Evolutionary conservation across 2,329 filamentous ascomycete genomes (phyloP).

Genomic region (Cadophora sp.): DNA sequence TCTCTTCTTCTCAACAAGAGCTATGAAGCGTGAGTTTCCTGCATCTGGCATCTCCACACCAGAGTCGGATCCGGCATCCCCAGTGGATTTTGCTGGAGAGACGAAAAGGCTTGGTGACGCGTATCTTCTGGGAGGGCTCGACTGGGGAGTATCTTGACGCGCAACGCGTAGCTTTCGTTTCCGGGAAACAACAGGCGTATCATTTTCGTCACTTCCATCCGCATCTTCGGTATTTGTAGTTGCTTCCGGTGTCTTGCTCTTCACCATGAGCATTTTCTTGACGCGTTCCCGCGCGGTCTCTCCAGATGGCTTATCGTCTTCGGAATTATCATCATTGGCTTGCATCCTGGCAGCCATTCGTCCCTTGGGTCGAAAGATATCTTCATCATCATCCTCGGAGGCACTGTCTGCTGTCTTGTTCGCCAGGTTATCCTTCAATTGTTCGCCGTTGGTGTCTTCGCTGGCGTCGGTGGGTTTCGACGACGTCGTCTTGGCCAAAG

Average conservation of each 20-base stretch:
- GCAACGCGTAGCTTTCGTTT: slow-evolving; percentile 40
- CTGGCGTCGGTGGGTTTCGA: slow-evolving; percentile 25
- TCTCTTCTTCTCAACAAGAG: slow-evolving; percentile 76
- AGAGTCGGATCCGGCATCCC: slow-evolving; percentile 42
- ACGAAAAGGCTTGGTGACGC: slow-evolving; percentile 51
- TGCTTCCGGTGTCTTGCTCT: slow-evolving; percentile 43
- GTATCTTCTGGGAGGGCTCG: slow-evolving; percentile 30
- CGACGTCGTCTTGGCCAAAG: slow-evolving; percentile 24
- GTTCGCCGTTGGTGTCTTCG: slow-evolving; percentile 17
- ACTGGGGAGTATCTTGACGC: slow-evolving; percentile 36
- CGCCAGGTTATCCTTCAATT: slow-evolving; percentile 11
- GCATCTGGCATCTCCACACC: slow-evolving; percentile 53
- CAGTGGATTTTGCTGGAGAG: slow-evolving; percentile 43
- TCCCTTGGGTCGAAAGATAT: slow-evolving; percentile 63
- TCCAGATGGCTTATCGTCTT: slow-evolving; percentile 29
- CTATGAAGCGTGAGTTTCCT: slow-evolving; percentile 69
- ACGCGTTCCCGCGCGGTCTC: slow-evolving; percentile 51
- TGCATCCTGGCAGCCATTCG: slow-evolving; percentile 71
- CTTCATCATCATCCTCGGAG: slow-evolving; percentile 53
- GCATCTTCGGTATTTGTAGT: slow-evolving; percentile 45
- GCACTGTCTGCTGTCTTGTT: slow-evolving; percentile 10
- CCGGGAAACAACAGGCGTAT: slow-evolving; percentile 35
- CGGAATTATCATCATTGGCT: slow-evolving; percentile 41
- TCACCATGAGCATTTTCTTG: slow-evolving; percentile 51
- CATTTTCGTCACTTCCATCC: slow-evolving; percentile 43